Base-by-base conservation (phyloP, 2,329 filamentous ascomycete species). In the Pseudogymnoascus sp. region DNA sequence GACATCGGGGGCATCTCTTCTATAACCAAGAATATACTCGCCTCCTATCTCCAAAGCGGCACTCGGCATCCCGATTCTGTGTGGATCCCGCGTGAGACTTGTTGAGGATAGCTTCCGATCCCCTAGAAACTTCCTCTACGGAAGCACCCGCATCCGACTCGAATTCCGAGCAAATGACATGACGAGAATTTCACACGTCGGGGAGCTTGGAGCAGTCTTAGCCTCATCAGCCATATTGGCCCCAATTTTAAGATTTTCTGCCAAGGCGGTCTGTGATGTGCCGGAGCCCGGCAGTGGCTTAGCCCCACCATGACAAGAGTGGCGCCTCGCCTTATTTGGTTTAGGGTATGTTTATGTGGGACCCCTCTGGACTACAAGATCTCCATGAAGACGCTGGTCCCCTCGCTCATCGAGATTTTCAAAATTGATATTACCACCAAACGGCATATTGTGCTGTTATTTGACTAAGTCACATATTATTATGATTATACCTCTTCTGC, bases 311-410 rank as follows among this genome's bases (percentile, higher is more conserved):
- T 56, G n/a, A 35, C 4, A 12, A 33, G 4, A 16, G 50, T 35
- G 50, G 50, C 50, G 50, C 50, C n/a, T 19, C 6, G 50, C 50
- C 28, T 22, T 33, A 2, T 56, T 33, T 16, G 50, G 50, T 2
- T 33, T 56, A 22, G 28, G 16, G 50, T 3, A 2, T 2, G 4
- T 22, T 56, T 7, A 12, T 4, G 6, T 56, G 28, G 50, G 50
- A 16, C 46, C 26, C n/a, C 10, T 31, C 7, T 22, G 16, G 26
- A 33, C 50, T 56, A 56, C 50, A 19, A 35, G 50, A 56, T 56
- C 50, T 56, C 50, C 50, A 56, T 56, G 50, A 56, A 33, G 50
- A 22, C 28, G 50, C 50, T 35, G 50, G 50, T 33, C 28, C 50
- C 50, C 50, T 1, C 16, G 38, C 6, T 40, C 22, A 12, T 41